Conservation (phyloP, 441 rosid species). For the Kokia cookei region DNA sequence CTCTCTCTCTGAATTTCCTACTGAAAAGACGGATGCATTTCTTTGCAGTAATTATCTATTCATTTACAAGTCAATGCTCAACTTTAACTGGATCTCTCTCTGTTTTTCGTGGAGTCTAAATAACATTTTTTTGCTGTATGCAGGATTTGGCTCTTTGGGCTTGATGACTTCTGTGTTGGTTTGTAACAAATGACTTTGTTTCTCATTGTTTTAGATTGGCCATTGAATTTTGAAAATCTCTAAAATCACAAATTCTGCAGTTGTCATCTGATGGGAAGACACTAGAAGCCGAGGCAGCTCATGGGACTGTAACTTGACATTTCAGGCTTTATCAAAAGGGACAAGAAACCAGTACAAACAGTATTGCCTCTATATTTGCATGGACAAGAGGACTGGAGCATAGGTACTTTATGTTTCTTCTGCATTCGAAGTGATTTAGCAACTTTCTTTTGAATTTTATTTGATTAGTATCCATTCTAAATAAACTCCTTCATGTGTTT, state of each 20-base stretch:
- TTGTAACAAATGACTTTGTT: conserved; percentile 22
- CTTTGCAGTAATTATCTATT: neutral
- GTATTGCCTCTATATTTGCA: conserved; percentile 92
- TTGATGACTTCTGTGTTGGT: conserved; percentile 96
- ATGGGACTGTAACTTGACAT: conserved; percentile 95
- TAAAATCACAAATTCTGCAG: conserved; percentile 30
- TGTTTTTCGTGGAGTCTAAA: conserved; percentile 13
- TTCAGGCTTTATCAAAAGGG: conserved; percentile 82
- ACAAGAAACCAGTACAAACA: conserved; percentile 94
- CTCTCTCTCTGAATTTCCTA: neutral
- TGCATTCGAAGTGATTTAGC: neutral
- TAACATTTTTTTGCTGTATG: conserved; percentile 10
- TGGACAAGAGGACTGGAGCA: conserved; percentile 90
- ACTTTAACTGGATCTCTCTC: neutral
- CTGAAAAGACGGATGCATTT: neutral
- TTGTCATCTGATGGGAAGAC: conserved; percentile 90
- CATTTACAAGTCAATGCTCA: neutral
- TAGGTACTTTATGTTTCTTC: conserved; percentile 42
- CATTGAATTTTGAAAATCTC: neutral
- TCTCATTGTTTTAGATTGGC: neutral
- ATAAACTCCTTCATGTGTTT: neutral
- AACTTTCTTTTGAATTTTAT: neutral
- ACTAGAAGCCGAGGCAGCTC: conserved; percentile 94
- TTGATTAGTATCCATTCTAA: neutral
- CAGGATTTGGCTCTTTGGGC: conserved; percentile 93